Evolutionary conservation across 495 filamentous ascomycete species (phyloP).

Genomic region (Penicillium malachiteum): DNA sequence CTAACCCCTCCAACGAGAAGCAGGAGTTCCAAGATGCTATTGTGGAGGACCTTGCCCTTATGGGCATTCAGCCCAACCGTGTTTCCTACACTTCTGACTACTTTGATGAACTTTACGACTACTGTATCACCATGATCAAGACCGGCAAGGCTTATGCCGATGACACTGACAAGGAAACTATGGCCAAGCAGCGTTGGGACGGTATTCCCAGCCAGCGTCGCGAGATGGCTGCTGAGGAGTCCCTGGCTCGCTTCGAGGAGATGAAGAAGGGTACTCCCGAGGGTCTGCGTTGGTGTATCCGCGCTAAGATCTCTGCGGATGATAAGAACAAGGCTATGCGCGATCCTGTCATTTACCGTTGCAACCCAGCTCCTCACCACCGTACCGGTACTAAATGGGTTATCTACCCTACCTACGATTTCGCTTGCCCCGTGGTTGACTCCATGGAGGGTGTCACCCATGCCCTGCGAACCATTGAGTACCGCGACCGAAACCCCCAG

Average conservation of each 20-base stretch:
- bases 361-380: constrained; percentile 75
- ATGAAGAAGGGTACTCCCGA: constrained; percentile 82
- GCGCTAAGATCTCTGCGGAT: constrained; percentile 83
- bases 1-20: constrained; percentile 91
- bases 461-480: constrained; percentile 93
- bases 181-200: constrained; percentile 74
- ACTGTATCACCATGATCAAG: constrained; percentile 75
- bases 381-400: constrained; percentile 89
- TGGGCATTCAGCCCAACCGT: constrained; percentile 82
- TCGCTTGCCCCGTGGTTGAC: constrained; percentile 90
- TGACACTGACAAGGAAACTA: constrained; percentile 83
- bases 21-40: constrained; percentile 89
- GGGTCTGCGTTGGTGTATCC: constrained; percentile 78
- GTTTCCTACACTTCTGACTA: constrained; percentile 84
- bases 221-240: constrained; percentile 76
- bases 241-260: constrained; percentile 74
- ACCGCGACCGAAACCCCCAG: constrained; percentile 94
- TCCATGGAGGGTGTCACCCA: constrained; percentile 90
- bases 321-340: constrained; percentile 83
- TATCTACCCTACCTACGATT: constrained; percentile 95
- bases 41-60: constrained; percentile 76
- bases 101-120: constrained; percentile 83
- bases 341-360: constrained; percentile 94
- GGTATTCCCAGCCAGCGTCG: constrained; percentile 74
- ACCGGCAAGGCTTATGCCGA: constrained; percentile 85